Conservation (phyloP, 306 rosid species). For the Dalbergia oliveri region DNA sequence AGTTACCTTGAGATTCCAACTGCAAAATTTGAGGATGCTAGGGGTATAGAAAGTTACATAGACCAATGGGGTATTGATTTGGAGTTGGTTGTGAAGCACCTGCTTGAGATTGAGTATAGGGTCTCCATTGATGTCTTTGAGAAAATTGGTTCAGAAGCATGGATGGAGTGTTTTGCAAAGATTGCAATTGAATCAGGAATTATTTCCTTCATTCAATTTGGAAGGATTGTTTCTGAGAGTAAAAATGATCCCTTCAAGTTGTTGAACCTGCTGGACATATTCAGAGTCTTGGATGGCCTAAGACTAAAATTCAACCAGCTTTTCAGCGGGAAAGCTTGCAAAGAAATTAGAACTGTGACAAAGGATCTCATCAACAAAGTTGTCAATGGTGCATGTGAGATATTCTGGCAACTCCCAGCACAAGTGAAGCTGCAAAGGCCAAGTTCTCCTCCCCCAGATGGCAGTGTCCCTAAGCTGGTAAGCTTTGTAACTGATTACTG, state of each 20-base stretch:
- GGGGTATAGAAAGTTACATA: constrained; percentile 49
- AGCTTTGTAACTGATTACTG: constrained; percentile 74
- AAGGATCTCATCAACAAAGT: constrained; percentile 76
- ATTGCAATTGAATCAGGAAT: constrained; percentile 70
- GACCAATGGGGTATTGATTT: constrained; percentile 76
- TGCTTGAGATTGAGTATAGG: constrained; percentile 61
- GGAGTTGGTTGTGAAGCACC: constrained; percentile 63
- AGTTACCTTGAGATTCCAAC: constrained; percentile 66
- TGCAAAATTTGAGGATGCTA: constrained; percentile 48
- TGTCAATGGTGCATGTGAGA: constrained; percentile 68
- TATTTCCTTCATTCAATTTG: constrained; percentile 73
- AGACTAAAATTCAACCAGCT: constrained; percentile 72
- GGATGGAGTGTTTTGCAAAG: constrained; percentile 63
- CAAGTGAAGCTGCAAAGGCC: constrained; percentile 79
- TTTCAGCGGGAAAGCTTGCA: constrained; percentile 66
- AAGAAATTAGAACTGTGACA: constrained; percentile 63
- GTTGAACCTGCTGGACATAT: constrained; percentile 77
- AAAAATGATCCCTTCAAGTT: constrained; percentile 76
- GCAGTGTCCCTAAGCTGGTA: constrained; percentile 82
- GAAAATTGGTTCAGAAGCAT: constrained; percentile 54
- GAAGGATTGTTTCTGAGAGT: constrained; percentile 59
- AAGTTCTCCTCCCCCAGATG: constrained; percentile 76
- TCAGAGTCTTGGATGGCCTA: constrained; percentile 65
- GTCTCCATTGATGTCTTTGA: constrained; percentile 63
- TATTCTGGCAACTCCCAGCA: constrained; percentile 82